These are phyloP conservation scores for Meyerozyma athensensis DNA, from an alignment of 1,139 yeast species.

Conservation along the genomic window DNA sequence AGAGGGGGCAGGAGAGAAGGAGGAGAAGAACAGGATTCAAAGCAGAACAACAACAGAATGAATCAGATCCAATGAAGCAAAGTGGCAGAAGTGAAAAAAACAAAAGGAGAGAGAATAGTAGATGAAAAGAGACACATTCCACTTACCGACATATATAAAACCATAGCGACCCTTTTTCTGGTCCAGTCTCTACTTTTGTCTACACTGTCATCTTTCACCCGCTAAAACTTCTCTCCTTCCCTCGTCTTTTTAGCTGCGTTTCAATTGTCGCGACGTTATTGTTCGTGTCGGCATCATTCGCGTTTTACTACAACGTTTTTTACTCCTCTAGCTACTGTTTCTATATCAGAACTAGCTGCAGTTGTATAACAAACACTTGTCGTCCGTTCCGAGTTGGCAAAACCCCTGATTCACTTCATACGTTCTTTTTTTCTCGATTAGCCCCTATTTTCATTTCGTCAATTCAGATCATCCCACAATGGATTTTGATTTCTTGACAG, in stretches of 20 bases:
- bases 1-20: background rate
- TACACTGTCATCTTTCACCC: background rate
- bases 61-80: too few species aligned
- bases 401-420: too few species aligned
- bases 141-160: background rate
- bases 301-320: background rate
- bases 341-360: too few species aligned
- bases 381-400: too few species aligned
- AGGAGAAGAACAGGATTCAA: background rate
- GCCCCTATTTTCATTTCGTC: background rate
- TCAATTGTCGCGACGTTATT: constrained; percentile 3
- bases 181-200: background rate
- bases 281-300: constrained; percentile 4
- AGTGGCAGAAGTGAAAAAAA: too few species aligned
- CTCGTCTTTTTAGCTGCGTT: too few species aligned
- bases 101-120: too few species aligned
- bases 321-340: too few species aligned
- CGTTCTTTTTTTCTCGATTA: too few species aligned
- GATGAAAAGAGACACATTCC: too few species aligned
- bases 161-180: background rate
- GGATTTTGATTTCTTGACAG: constrained; percentile 4
- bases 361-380: too few species aligned
- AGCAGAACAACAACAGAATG: too few species aligned
- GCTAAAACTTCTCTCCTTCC: constrained; percentile 1
- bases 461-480: background rate